Evolutionary conservation across 352 stramenopile genomes (phyloP).

Genomic region (Pythium coloratum): DNA sequence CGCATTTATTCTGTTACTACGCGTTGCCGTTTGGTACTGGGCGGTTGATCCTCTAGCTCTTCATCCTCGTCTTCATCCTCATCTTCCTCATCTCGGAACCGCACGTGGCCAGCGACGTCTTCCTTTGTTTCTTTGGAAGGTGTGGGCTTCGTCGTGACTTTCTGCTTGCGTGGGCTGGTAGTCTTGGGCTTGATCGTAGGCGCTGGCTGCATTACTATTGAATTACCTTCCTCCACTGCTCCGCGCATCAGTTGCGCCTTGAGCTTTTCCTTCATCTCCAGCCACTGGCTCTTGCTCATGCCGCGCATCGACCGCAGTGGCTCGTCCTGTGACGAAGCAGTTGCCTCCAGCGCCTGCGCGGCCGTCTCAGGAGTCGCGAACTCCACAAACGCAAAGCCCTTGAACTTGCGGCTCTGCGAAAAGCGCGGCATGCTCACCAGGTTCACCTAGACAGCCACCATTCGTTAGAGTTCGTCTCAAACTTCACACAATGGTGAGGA

Average conservation of each 20-base stretch:
- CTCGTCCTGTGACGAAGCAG: slow-evolving; percentile 20
- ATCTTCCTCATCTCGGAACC: slow-evolving; percentile 37
- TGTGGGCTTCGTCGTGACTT: not conserved
- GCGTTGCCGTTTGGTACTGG: not conserved
- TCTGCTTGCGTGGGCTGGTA: not conserved
- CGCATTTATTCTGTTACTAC: not conserved
- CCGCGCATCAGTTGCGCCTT: slow-evolving; percentile 40
- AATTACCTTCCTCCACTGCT: not conserved
- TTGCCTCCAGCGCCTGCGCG: slow-evolving; percentile 28
- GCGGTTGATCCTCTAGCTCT: not conserved
- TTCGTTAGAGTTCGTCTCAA: not conserved
- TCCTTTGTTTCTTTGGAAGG: not conserved
- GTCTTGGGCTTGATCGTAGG: not conserved
- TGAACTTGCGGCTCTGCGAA: slow-evolving; percentile 62
- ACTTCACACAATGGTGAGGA: too few species aligned
- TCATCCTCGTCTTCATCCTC: slow-evolving; percentile 23
- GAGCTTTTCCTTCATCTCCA: slow-evolving; percentile 64
- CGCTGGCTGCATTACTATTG: too few species aligned
- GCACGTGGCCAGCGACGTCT: slow-evolving; percentile 34
- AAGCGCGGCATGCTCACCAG: slow-evolving; percentile 79
- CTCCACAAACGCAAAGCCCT: slow-evolving; percentile 85
- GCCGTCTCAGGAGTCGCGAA: slow-evolving; percentile 46
- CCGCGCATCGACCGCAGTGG: slow-evolving; percentile 40
- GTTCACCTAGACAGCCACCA: slow-evolving; percentile 39
- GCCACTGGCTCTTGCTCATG: slow-evolving; percentile 62